phyloP scores from a whole-genome alignment of 2,329 filamentous ascomycete species.

The Aspergillus pseudoviridinutans region DNA sequence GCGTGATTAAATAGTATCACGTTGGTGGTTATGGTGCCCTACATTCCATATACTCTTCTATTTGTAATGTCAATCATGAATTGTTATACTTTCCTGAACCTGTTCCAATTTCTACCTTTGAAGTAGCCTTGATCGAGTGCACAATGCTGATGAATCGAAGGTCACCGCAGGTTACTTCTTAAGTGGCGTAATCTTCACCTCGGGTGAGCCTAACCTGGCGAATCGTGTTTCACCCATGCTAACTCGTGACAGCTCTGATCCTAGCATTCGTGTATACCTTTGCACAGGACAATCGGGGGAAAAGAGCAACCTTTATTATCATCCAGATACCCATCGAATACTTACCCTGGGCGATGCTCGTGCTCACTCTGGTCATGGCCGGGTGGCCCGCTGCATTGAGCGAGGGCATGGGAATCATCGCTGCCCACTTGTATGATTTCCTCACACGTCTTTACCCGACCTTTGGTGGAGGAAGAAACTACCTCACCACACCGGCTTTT shows the following conservation, averaged over 20 bases:
- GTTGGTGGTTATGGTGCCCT: conserved; percentile 64
- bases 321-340: conserved; percentile 77
- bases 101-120: conserved; percentile 7
- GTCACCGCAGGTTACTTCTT: conserved; percentile 40
- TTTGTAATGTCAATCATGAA: conserved; percentile 19
- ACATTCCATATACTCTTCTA: conserved; percentile 46
- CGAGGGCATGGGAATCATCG: conserved; percentile 73
- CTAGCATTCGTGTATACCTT: conserved; percentile 81
- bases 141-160: conserved; percentile 34
- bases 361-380: conserved; percentile 66
- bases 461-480: conserved; percentile 77
- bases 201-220: conserved; percentile 26
- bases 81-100: conserved; percentile 4
- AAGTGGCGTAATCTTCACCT: conserved; percentile 31
- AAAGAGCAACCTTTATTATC: conserved; percentile 74
- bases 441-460: conserved; percentile 81
- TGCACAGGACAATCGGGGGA: conserved; percentile 77
- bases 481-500: conserved; percentile 69
- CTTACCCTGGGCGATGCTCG: conserved; percentile 75
- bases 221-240: conserved; percentile 14
- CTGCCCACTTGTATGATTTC: conserved; percentile 89
- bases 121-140: conserved; percentile 19
- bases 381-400: conserved; percentile 56
- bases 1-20: conserved; percentile 50
- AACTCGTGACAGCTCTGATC: conserved; percentile 62